Evolutionary conservation across 345 rosid species (phyloP).

Genomic region (Hibiscus tridactylites): DNA sequence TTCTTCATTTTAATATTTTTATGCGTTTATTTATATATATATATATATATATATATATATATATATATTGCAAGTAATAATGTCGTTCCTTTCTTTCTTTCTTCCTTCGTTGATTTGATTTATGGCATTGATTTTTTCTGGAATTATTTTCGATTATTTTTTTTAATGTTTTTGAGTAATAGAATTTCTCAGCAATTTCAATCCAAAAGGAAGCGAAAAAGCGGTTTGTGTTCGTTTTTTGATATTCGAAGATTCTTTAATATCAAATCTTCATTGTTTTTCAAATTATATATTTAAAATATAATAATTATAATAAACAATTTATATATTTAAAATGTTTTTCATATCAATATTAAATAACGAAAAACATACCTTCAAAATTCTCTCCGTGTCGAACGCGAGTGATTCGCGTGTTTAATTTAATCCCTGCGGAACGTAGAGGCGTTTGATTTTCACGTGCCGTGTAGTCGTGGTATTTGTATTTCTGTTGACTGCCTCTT

Average conservation of each 20-base stretch:
- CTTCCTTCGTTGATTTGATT: not conserved
- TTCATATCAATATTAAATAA: too few species aligned
- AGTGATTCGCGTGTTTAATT: not conserved
- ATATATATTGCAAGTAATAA: not conserved
- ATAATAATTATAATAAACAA: too few species aligned
- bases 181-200: too few species aligned
- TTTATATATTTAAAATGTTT: too few species aligned
- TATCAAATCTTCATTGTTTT: too few species aligned
- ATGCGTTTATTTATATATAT: not conserved
- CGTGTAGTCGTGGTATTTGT: not conserved
- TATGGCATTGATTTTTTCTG: not conserved
- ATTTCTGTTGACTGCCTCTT: too few species aligned
- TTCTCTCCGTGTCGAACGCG: not conserved
- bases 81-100: not conserved
- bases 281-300: too few species aligned
- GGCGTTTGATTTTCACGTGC: not conserved
- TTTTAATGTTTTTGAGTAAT: too few species aligned
- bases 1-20: not conserved
- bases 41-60: accelerated
- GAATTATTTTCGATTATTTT: not conserved
- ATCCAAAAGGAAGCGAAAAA: too few species aligned
- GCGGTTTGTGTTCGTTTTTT: too few species aligned
- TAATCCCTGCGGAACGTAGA: not conserved
- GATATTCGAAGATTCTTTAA: too few species aligned
- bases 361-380: too few species aligned